A percentile compares a stretch with the other conserved stretches of the same genome.
Conservation (phyloP, 139 green algal genomes). For the Auxenochlorella pyrenoidosa region DNA sequence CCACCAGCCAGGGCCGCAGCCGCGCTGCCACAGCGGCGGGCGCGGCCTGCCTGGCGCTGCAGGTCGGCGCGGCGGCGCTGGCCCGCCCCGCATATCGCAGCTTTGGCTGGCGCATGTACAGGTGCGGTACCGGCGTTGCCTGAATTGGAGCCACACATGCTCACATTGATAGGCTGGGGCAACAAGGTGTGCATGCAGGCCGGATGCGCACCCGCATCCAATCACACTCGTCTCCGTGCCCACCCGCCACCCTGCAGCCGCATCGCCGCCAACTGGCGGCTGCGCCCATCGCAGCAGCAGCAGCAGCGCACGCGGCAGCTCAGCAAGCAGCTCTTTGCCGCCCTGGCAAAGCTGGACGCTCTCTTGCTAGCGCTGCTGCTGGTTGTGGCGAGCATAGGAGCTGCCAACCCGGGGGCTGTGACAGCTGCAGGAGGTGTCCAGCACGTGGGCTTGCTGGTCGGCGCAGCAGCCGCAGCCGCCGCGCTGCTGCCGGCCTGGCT, state of each 20-base stretch:
- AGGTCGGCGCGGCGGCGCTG: background rate
- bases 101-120: constrained; percentile 55
- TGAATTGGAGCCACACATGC: too few relatives aligned
- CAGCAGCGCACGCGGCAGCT: background rate
- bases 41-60: constrained; percentile 31
- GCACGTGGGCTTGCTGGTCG: constrained; percentile 8
- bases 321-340: constrained; percentile 35
- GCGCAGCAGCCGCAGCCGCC: constrained; percentile 7
- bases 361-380: constrained; percentile 38
- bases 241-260: background rate
- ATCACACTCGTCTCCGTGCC: background rate
- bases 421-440: background rate
- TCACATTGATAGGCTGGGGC: too few relatives aligned
- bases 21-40: background rate
- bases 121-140: background rate
- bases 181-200: too few relatives aligned
- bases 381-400: constrained; percentile 28
- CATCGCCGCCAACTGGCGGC: constrained; percentile 25
- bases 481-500: background rate
- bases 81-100: constrained; percentile 31
- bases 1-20: background rate
- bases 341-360: constrained; percentile 43
- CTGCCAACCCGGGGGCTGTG: constrained; percentile 19
- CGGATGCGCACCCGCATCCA: too few relatives aligned
- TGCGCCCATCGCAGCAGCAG: constrained; percentile 20